Conservation (phyloP, 1,284 basidiomycete species). For the Neolentinus lepideus region DNA sequence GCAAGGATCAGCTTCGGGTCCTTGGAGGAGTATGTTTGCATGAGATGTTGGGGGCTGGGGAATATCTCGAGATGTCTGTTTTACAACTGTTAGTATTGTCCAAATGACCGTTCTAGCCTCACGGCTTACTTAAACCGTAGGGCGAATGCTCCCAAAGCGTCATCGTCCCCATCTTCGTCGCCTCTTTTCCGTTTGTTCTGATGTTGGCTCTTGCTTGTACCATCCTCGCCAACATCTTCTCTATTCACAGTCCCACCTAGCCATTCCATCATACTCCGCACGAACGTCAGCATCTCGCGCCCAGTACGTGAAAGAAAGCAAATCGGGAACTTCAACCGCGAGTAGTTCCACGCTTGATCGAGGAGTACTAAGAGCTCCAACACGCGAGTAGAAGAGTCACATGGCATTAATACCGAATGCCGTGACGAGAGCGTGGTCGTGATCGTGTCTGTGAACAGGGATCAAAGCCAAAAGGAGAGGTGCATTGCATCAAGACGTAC, state of each 20-base stretch:
- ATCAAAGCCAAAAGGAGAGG: background rate
- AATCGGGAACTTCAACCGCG: conserved; percentile 74
- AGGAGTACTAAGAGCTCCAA: conserved; percentile 92
- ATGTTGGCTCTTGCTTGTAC: conserved; percentile 36
- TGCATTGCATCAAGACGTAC: conserved; percentile 33
- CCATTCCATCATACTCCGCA: conserved; percentile 98
- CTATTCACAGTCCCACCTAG: conserved; percentile 90
- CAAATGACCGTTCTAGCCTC: background rate
- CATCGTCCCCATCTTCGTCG: conserved; percentile 63
- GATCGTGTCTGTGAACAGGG: conserved; percentile 58
- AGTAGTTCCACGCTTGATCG: conserved; percentile 97
- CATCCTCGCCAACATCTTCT: conserved; percentile 79
- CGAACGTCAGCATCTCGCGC: conserved; percentile 91
- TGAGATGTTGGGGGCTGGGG: conserved; percentile 71
- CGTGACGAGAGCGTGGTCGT: conserved; percentile 75
- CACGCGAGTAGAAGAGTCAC: conserved; percentile 90
- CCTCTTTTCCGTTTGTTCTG: conserved; percentile 52
- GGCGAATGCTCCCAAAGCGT: conserved; percentile 70
- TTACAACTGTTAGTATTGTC: background rate
- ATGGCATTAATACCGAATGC: conserved; percentile 83
- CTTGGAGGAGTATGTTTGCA: conserved; percentile 77
- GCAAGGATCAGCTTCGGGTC: conserved; percentile 92
- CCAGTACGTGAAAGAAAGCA: conserved; percentile 90
- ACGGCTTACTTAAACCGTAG: conserved; percentile 63
- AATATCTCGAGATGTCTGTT: conserved; percentile 86